Evolutionary conservation across 2,329 filamentous ascomycete genomes (phyloP).

Genomic region (Epicoccum sorghinum): DNA sequence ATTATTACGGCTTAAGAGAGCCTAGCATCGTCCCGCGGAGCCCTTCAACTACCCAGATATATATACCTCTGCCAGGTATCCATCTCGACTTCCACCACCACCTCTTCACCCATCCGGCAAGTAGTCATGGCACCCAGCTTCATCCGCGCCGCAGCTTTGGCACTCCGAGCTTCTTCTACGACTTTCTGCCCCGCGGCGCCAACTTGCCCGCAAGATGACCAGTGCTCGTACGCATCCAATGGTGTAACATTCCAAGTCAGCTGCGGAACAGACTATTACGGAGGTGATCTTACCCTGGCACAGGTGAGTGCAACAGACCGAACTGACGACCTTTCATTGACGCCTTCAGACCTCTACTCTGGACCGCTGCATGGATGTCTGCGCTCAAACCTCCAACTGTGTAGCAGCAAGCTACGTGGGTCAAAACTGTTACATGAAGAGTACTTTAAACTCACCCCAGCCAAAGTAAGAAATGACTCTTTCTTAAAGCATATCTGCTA

Average conservation of each 20-base stretch:
- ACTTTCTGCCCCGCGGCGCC: neutral
- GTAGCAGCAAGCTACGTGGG: slow-evolving; percentile 5
- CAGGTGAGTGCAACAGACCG: neutral
- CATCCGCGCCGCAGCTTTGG: neutral
- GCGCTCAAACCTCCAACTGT: neutral
- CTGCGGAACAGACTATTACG: slow-evolving; percentile 3
- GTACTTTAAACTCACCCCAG: neutral
- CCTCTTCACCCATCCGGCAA: neutral
- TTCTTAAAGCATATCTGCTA: neutral
- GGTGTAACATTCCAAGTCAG: neutral
- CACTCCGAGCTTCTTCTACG: neutral
- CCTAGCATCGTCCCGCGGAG: no score
- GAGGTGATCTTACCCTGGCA: neutral
- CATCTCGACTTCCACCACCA: no score
- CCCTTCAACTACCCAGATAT: no score
- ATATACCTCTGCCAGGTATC: no score
- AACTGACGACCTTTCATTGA: neutral
- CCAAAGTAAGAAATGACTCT: neutral
- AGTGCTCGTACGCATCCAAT: neutral
- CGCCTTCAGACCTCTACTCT: neutral
- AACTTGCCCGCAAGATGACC: neutral
- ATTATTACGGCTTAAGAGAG: no score
- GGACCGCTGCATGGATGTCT: neutral
- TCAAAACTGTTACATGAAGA: slow-evolving; percentile 6
- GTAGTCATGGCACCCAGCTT: neutral